Base-by-base conservation (phyloP, 805 yeast species). In the Myxozyma kluyveri region DNA sequence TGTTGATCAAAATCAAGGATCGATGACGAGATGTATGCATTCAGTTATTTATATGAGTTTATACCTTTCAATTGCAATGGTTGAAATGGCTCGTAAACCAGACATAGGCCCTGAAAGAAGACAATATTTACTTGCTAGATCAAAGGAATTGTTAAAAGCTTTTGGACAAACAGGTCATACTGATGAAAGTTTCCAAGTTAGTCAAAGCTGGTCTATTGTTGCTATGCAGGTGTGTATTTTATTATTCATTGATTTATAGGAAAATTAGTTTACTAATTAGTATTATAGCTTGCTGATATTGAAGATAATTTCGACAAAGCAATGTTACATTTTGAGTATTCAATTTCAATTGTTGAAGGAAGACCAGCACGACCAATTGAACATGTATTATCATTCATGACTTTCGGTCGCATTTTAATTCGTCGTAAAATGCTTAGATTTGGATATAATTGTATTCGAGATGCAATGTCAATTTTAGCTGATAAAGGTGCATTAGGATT, bases 401-500 rank as follows among this genome's bases (percentile, higher is more conserved):
- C 54, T 9, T 22, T 36, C 23, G 58, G 56, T 9, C 31, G 45
- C 23, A 45, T 49, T 19, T 50, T 40, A 24, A 23, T 54, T 19
- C 53, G 50, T 10, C 48, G 51, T 3, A 39, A 42, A n/a, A 12
- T 49, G 26, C 24, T 17, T 10, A 38, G 44, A 7, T 4, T 56
- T 26, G 60, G 51, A 3, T 24, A 31, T 4, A 17, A 33, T 21
- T 9, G 47, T 14, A 21, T 56, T 14, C 45, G 47, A 26, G 35
- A 44, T 27, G 47, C 49, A 6, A 27, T 42, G n/a, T 5, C 40
- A n/a, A 41, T 47, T 7, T 32, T 44, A 6, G 33, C 24, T 7
- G 43, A 39, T 3, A 50, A 42, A 31, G 60, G 60, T 1, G 60
- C 59, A 4, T 27, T 47, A 4, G 60, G 51, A 2, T 43, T 49